Evolutionary conservation across 2,329 filamentous ascomycete species (phyloP).

Genomic region (Botrytis medusae): DNA sequence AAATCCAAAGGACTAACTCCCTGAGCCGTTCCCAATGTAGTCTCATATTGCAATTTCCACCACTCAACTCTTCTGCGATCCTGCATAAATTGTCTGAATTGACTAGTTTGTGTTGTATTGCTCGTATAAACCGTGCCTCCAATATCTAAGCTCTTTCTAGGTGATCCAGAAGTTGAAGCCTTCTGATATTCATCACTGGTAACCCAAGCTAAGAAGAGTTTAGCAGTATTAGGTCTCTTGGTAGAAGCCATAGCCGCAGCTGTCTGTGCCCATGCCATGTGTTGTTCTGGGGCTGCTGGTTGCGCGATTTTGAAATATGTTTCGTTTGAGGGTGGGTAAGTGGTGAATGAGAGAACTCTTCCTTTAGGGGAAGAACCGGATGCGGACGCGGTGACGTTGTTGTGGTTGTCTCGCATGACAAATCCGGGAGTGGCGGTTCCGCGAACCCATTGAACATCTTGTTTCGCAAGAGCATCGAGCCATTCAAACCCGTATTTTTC

Average conservation of each 20-base stretch:
- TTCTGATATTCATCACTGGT: not conserved
- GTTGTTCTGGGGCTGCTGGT: not conserved
- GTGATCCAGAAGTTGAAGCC: not conserved
- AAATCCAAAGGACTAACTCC: not conserved
- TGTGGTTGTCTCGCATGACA: not conserved
- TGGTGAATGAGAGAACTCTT: constrained; percentile 4
- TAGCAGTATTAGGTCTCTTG: not conserved
- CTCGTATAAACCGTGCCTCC: not conserved
- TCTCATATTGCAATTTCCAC: constrained; percentile 12
- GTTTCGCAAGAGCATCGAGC: not conserved
- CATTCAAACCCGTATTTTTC: constrained; percentile 4
- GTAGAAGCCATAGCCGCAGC: not conserved
- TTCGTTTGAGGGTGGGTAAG: not conserved
- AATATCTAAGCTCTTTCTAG: constrained; percentile 6
- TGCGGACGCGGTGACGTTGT: not conserved
- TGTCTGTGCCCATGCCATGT: constrained; percentile 5
- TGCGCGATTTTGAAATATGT: too few species aligned
- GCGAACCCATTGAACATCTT: constrained; percentile 13
- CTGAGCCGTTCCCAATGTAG: not conserved
- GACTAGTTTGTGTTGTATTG: not conserved
- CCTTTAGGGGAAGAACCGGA: not conserved
- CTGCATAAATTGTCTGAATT: constrained; percentile 8
- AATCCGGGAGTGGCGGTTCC: not conserved
- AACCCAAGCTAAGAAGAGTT: constrained; percentile 6
- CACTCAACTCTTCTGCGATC: not conserved